These are phyloP conservation scores for Fusarium albosuccineum DNA, from an alignment of 2,329 filamentous ascomycete species.

Conservation along the genomic window DNA sequence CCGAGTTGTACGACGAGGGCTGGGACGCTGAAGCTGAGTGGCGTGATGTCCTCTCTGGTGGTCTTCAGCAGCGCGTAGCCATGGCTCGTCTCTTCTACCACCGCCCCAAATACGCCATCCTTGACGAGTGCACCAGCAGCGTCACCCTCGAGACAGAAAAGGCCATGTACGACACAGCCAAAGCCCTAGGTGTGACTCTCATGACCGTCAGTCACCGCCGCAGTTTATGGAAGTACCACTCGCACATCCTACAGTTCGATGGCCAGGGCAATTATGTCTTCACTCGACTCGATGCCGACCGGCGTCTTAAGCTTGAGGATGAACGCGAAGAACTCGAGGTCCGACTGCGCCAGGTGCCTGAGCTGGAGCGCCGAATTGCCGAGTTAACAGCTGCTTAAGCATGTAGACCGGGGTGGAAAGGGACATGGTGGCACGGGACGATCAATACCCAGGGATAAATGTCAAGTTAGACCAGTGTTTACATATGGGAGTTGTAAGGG, in stretches of 20 bases:
- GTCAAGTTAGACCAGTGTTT: slow-evolving; percentile 7
- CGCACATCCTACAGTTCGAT: slow-evolving; percentile 94
- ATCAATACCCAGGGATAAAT: slow-evolving; percentile 17
- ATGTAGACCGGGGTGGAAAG: neutral
- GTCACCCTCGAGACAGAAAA: slow-evolving; percentile 97
- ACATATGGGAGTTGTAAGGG: slow-evolving; percentile 2
- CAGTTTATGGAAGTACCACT: slow-evolving; percentile 97
- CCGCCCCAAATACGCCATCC: slow-evolving; percentile 89
- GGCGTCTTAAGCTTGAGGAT: slow-evolving; percentile 87
- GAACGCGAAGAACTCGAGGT: slow-evolving; percentile 96
- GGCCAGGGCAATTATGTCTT: slow-evolving; percentile 94
- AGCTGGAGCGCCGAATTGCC: slow-evolving; percentile 85
- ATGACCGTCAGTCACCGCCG: slow-evolving; percentile 96
- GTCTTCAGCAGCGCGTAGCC: slow-evolving; percentile 93
- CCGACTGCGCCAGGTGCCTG: slow-evolving; percentile 85
- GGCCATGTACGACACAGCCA: slow-evolving; percentile 97
- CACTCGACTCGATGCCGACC: slow-evolving; percentile 88
- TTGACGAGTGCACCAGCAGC: slow-evolving; percentile 95
- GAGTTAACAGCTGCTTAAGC: slow-evolving; percentile 71
- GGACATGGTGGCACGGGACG: neutral
- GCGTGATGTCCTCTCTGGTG: slow-evolving; percentile 92
- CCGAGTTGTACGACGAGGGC: slow-evolving; percentile 79
- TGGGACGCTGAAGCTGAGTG: slow-evolving; percentile 98
- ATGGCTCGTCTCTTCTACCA: slow-evolving; percentile 98
- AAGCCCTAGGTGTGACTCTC: slow-evolving; percentile 89